phyloP scores from a whole-genome alignment of 2,329 filamentous ascomycete genomes.

The Aureobasidium zeae region DNA sequence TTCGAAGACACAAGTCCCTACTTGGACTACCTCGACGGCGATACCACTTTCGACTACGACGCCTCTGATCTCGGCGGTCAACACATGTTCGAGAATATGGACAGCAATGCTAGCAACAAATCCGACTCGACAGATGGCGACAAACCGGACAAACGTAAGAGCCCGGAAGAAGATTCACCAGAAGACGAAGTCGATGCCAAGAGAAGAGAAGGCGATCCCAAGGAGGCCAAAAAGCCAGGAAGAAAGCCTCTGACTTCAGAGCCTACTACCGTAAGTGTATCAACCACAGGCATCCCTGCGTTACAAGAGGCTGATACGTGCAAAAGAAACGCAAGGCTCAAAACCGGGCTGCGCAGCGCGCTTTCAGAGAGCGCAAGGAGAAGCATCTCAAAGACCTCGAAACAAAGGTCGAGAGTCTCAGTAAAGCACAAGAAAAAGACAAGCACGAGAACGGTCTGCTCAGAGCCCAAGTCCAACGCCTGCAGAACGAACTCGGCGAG shows the following conservation, averaged over 20 bases:
- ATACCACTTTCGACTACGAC: constrained; percentile 69
- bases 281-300: too few relatives aligned
- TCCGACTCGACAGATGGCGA: constrained; percentile 30
- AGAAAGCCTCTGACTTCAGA: constrained; percentile 92
- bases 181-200: constrained; percentile 61
- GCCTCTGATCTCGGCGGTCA: constrained; percentile 45
- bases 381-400: constrained; percentile 81
- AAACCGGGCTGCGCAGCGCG: constrained; percentile 83
- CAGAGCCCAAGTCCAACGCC: constrained; percentile 76
- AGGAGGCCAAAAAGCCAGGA: constrained; percentile 87
- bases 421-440: constrained; percentile 73
- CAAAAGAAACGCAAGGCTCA: constrained; percentile 86
- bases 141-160: constrained; percentile 62
- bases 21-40: constrained; percentile 70
- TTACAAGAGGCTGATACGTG: background rate
- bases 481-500: constrained; percentile 76
- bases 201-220: constrained; percentile 73
- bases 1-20: constrained; percentile 53
- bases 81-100: constrained; percentile 68
- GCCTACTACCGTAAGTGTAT: constrained; percentile 74
- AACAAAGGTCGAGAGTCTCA: constrained; percentile 54
- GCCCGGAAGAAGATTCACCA: constrained; percentile 53
- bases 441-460: constrained; percentile 80
- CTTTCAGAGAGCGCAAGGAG: constrained; percentile 91
- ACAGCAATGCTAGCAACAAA: constrained; percentile 37